phyloP scores from a whole-genome alignment of 495 filamentous ascomycete genomes.

The Neurospora hispaniola region DNA sequence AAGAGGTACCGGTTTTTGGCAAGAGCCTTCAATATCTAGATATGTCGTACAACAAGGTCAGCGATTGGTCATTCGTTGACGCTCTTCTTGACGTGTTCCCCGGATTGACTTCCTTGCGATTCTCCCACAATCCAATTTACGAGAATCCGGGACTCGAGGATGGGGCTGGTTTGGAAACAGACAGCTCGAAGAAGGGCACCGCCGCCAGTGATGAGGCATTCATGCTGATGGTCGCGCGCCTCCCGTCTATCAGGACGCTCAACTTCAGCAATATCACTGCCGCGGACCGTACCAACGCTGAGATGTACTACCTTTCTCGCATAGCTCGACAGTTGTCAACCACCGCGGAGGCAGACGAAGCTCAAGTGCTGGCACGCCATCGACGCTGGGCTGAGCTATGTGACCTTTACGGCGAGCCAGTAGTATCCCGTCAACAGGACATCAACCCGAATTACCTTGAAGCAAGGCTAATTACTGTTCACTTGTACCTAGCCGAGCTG shows the following conservation, averaged over 20 bases:
- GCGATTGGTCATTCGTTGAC: slow-evolving; percentile 63
- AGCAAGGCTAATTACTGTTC: slow-evolving; percentile 56
- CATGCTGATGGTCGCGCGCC: slow-evolving; percentile 77
- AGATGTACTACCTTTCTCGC: slow-evolving; percentile 80
- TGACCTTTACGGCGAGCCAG: slow-evolving; percentile 56
- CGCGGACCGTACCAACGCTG: slow-evolving; percentile 71
- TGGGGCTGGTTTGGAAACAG: slow-evolving; percentile 3
- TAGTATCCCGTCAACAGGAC: slow-evolving; percentile 38
- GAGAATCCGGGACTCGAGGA: slow-evolving; percentile 38
- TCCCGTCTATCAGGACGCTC: slow-evolving; percentile 53
- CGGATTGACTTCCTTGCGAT: slow-evolving; percentile 56
- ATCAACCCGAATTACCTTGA: slow-evolving; percentile 61
- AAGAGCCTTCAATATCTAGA: slow-evolving; percentile 54
- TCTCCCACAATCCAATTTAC: slow-evolving; percentile 78
- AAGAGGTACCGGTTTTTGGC: slow-evolving; percentile 19
- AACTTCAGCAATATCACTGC: slow-evolving; percentile 68
- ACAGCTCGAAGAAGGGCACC: slow-evolving; percentile 21
- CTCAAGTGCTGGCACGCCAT: slow-evolving; percentile 46
- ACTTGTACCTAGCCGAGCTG: slow-evolving; percentile 37
- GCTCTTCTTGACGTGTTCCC: slow-evolving; percentile 55
- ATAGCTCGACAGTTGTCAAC: slow-evolving; percentile 65
- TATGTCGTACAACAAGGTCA: slow-evolving; percentile 66
- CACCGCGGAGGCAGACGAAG: slow-evolving; percentile 43
- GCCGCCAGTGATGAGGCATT: slow-evolving; percentile 50
- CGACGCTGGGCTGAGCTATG: slow-evolving; percentile 65